Evolutionary conservation across 441 rosid species (phyloP), one percentile per base, ranked within the genome.

Genomic region (Erodium moschatum): DNA sequence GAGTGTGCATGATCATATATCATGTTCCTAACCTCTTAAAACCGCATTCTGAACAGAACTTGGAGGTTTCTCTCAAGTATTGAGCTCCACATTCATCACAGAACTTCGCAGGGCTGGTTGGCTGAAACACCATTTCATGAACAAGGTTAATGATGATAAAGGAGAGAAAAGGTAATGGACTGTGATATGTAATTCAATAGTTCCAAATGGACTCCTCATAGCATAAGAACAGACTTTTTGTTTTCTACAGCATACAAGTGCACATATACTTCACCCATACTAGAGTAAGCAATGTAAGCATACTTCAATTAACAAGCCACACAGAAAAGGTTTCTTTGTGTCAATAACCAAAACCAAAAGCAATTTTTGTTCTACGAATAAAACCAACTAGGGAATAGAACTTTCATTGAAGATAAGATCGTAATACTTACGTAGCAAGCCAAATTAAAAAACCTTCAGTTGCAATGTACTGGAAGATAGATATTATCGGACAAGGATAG

Each of bases 11-110:
- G 20, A 7, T 62, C 38, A 10, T 46, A 18, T 33, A 21, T 83
- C 84, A 89, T 3, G 78, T 81, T 73, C 97, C 97, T 73, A 87
- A 73, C 76, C 98, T 85, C 84, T 93, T 93, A 35, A 83, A 69
- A 12, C 98, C 98, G 65, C 98, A 93, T 78, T 90, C 96, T 0
- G 92, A 90, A 81, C 98, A 89, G 82, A 87, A 93, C 72, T 93
- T 90, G 40, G 97, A 93, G 50, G 91, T 86, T 67, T 93, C 98
- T 82, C 97, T 86, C 58, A 85, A 16, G 73, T 91, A 93, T 42
- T 83, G 86, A 44, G 90, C 83, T 8, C 98, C 97, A 73, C 98
- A 91, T 80, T 88, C 95, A 76, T 93, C 94, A 58, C 97, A 93
- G 71, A 76, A 93, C 75, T 91, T 90, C 9, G 92, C 89, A 0